Evolutionary conservation across 306 rosid species (phyloP).

Genomic region (Purshia tridentata): DNA sequence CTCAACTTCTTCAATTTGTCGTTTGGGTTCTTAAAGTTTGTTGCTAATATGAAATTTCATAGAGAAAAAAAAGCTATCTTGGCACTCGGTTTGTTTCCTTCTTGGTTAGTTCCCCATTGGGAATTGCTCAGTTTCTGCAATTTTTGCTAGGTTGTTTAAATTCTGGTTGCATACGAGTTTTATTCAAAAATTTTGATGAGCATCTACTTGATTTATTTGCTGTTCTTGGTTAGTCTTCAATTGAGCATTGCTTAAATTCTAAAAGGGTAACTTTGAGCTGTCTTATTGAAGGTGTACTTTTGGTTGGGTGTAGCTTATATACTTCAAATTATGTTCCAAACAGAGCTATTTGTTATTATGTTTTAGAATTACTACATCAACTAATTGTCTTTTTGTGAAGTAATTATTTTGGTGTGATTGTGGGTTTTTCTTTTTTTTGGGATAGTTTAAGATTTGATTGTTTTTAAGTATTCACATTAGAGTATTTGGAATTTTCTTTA

Average conservation of each 20-base stretch:
- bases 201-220: not conserved
- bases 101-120: not conserved
- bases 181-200: not conserved
- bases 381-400: not conserved
- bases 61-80: not conserved
- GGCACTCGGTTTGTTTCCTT: not conserved
- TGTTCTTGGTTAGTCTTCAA: not conserved
- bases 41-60: not conserved
- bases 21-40: not conserved
- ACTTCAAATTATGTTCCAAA: not conserved
- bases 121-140: conserved; percentile 17
- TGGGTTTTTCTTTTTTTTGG: not conserved
- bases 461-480: not conserved
- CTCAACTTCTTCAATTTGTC: not conserved
- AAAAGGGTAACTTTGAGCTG: not conserved
- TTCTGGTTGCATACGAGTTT: not conserved
- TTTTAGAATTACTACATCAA: not conserved
- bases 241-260: not conserved
- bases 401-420: not conserved
- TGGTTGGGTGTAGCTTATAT: not conserved
- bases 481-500: not conserved
- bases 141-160: not conserved
- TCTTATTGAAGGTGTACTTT: not conserved
- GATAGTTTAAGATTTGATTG: not conserved
- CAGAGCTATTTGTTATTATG: not conserved